phyloP scores from a whole-genome alignment of 2,329 filamentous ascomycete species.

The Verticillium isaacii region DNA sequence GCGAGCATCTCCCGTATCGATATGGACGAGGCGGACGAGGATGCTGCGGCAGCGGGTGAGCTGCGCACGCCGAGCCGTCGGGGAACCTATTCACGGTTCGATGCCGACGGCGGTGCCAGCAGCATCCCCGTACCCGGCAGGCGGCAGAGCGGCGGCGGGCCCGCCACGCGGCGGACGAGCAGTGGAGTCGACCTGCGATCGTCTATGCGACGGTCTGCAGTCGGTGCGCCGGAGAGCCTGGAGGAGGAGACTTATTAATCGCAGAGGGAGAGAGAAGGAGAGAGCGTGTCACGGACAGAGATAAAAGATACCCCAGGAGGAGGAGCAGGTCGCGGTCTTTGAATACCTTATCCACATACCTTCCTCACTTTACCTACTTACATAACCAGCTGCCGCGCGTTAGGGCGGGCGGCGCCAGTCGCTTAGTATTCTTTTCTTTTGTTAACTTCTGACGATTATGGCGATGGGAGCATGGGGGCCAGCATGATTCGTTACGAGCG shows the following conservation, averaged over 20 bases:
- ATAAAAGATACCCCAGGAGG: background rate
- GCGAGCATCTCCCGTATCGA: slow-evolving; percentile 54
- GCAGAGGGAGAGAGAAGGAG: background rate
- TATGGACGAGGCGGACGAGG: slow-evolving; percentile 38
- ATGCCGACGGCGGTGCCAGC: slow-evolving; percentile 32
- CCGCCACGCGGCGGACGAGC: slow-evolving; percentile 31
- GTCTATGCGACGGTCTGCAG: slow-evolving; percentile 19
- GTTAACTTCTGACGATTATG: background rate
- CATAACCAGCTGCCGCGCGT: background rate
- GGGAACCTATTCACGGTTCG: slow-evolving; percentile 46
- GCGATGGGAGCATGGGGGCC: background rate
- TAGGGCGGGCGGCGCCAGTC: background rate
- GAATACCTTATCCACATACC: background rate
- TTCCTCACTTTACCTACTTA: background rate
- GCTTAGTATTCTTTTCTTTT: background rate
- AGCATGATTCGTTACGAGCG: background rate
- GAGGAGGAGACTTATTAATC: slow-evolving; percentile 51
- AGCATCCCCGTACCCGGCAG: slow-evolving; percentile 40
- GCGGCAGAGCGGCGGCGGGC: slow-evolving; percentile 35
- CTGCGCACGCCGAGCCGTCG: slow-evolving; percentile 50
- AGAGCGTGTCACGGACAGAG: slow-evolving; percentile 2
- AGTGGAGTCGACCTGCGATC: slow-evolving; percentile 25
- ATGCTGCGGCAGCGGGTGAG: slow-evolving; percentile 34
- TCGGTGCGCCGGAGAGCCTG: slow-evolving; percentile 34
- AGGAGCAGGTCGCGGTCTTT: background rate